Conservation (phyloP, 2,329 filamentous ascomycete species). For the Nemania sp. region DNA sequence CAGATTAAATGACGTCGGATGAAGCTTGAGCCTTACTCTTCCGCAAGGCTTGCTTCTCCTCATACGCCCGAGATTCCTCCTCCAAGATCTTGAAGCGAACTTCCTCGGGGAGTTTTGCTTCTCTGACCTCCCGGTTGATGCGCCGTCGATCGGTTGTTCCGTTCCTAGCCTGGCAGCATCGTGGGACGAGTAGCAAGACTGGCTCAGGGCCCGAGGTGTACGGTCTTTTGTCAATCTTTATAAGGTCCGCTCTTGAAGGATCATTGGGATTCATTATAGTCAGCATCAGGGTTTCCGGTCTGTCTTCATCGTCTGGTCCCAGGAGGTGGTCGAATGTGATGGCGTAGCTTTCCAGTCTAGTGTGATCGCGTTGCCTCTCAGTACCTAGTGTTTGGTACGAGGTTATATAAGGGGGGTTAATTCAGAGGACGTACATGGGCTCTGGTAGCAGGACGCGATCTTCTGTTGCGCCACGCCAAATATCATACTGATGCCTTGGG, state of each 20-base stretch:
- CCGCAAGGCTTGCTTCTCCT: slow-evolving; percentile 2
- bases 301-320: slow-evolving; percentile 5
- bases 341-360: slow-evolving; percentile 1
- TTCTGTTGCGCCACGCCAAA: slow-evolving; percentile 1
- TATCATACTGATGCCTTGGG: slow-evolving; percentile 8
- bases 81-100: neutral
- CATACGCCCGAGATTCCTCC: neutral
- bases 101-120: slow-evolving; percentile 6
- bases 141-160: slow-evolving; percentile 3
- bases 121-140: slow-evolving; percentile 6
- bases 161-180: slow-evolving; percentile 6
- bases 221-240: slow-evolving; percentile 1
- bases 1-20: neutral
- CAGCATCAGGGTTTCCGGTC: slow-evolving; percentile 8
- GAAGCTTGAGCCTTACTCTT: slow-evolving; percentile 9
- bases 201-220: neutral
- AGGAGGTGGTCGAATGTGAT: slow-evolving; percentile 11
- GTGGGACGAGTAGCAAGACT: slow-evolving; percentile 7
- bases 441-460: slow-evolving; percentile 1
- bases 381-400: neutral
- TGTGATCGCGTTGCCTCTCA: slow-evolving; percentile 2
- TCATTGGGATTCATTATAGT: slow-evolving; percentile 4
- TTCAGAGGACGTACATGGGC: slow-evolving; percentile 4
- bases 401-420: neutral
- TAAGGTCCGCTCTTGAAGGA: neutral